phyloP scores from a whole-genome alignment of 257 asterid species.

The Solanum virginianum region DNA sequence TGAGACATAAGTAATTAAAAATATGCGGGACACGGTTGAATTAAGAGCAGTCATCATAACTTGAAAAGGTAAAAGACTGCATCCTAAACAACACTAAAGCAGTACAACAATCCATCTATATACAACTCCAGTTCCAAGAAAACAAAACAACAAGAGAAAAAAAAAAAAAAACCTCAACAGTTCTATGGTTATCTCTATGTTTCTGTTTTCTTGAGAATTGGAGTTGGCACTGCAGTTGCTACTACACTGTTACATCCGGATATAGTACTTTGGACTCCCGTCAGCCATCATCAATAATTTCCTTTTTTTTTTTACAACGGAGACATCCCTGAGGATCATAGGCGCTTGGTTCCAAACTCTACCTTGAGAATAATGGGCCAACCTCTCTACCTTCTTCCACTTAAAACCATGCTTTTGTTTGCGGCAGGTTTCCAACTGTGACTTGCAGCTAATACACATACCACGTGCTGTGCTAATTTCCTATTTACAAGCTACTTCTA shows the following conservation, averaged over 20 bases:
- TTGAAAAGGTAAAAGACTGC: not conserved
- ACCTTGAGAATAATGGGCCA: not conserved
- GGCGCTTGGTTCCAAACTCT: not conserved
- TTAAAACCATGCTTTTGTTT: not conserved
- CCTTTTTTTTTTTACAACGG: not conserved
- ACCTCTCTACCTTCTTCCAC: not conserved
- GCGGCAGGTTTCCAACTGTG: not conserved
- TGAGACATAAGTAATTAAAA: not conserved
- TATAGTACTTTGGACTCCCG: not conserved
- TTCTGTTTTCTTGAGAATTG: not conserved
- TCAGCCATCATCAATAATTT: not conserved
- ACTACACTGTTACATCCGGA: not conserved
- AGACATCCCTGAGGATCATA: not conserved
- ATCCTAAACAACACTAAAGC: not conserved
- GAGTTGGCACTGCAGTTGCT: not conserved
- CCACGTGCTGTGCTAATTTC: not conserved
- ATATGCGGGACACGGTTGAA: too few relatives aligned
- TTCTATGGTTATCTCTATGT: not conserved
- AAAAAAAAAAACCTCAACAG: not conserved
- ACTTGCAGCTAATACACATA: not conserved
- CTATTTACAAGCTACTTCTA: slow-evolving; percentile 11
- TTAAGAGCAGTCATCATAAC: not conserved
- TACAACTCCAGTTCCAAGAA: not conserved
- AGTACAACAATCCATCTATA: not conserved
- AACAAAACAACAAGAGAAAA: not conserved